Evolutionary conservation across 202 grass and related monocot species (phyloP), one percentile per base, ranked within the genome.

Genomic region (Elaeis oleifera): DNA sequence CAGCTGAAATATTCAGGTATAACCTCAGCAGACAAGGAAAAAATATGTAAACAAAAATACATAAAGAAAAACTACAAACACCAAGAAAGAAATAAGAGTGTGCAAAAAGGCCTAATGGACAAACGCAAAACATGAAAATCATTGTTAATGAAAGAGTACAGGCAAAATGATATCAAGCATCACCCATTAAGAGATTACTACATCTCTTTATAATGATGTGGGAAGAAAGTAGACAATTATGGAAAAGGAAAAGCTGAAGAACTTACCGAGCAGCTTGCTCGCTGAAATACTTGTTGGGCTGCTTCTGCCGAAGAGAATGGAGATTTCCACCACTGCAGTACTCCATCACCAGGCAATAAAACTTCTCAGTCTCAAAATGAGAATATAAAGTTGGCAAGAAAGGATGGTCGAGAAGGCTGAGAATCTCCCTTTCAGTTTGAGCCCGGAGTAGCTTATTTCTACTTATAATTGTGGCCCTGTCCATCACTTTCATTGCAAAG

Each of bases 401-500:
- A 0, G 90, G 90, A 71, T 96, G 90, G 66, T 96, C 81, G 1
- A 96, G 76, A 13, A 90, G 63, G 26, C 75, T 66, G 0, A 96
- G 86, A 48, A 96, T 96, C 67, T 96, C 86, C 18, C 83, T 82
- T 70, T 96, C 90, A n/a, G 86, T 96, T 63, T 78, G 81, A 58
- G 86, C 81, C 64, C 90, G 79, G 15, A 78, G 59, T 13, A 90
- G 76, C 78, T 96, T 96, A 76, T 96, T 90, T 16, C 86, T 55
- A 14, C 81, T 82, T 16, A 84, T 69, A 2, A 95, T 70, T 0
- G 90, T 78, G 2, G 83, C 78, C 72, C 80, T 95, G 77, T 95
- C 86, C 90, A 95, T 88, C 20, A 96, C 90, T 80, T 96, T 96
- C 90, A 96, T 90, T 17, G 90, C 90, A 59, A 95, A 95, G 24